Evolutionary conservation across 768 basidiomycete genomes (phyloP).

Genomic region (Podaxis pistillaris): DNA sequence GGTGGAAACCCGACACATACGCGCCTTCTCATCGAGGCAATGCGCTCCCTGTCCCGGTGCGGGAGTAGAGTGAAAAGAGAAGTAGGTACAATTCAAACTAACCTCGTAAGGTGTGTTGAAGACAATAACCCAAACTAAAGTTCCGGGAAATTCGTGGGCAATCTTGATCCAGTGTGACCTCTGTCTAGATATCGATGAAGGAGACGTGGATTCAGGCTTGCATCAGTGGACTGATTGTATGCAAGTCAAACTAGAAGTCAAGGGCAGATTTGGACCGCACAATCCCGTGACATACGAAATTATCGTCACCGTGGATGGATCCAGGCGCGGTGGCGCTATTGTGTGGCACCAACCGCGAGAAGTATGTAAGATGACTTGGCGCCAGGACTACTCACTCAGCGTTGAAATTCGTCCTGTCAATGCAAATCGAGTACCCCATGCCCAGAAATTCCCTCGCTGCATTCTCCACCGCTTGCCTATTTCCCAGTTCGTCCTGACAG

Average conservation of each 20-base stretch:
- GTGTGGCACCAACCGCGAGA: background rate
- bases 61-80: conserved; percentile 9
- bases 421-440: conserved; percentile 68
- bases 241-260: conserved; percentile 1
- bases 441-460: conserved; percentile 50
- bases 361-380: background rate
- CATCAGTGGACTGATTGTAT: background rate
- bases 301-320: background rate
- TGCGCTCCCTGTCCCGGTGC: background rate
- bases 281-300: background rate
- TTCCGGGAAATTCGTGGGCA: conserved; percentile 62
- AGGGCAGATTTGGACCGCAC: background rate
- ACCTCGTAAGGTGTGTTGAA: conserved; percentile 80
- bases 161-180: conserved; percentile 74
- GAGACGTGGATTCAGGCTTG: background rate
- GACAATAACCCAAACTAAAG: conserved; percentile 68
- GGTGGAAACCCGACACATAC: background rate
- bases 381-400: conserved; percentile 42
- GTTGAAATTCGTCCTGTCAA: conserved; percentile 80
- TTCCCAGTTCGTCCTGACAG: conserved; percentile 80
- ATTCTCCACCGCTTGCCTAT: conserved; percentile 61
- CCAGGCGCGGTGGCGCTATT: too few species aligned
- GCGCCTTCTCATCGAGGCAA: background rate
- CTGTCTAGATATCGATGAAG: conserved; percentile 42
- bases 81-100: conserved; percentile 22